These are phyloP conservation scores for Dimocarpus longan DNA, from an alignment of 345 rosid genomes.

Conservation along the genomic window DNA sequence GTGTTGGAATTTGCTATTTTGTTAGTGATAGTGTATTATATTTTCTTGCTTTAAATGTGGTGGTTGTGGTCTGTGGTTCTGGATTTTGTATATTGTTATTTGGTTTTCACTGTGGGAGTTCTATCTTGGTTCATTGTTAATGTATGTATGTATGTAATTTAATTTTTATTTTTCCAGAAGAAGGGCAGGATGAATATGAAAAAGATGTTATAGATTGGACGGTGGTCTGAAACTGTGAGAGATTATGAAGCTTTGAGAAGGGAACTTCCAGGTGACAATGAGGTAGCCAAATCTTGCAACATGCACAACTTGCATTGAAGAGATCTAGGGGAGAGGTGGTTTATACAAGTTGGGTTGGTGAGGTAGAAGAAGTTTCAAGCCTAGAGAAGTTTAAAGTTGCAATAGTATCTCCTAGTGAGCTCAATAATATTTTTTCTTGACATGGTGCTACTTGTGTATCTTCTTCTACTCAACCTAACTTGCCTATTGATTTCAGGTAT, in stretches of 20 bases:
- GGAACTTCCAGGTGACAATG: slow-evolving; percentile 81
- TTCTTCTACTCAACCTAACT: neutral
- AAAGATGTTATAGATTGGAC: slow-evolving; percentile 51
- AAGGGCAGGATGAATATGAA: too few species aligned
- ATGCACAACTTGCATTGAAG: slow-evolving; percentile 66
- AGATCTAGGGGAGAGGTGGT: slow-evolving; percentile 48
- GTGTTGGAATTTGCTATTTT: too few species aligned
- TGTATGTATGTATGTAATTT: too few species aligned
- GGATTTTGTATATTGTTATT: neutral
- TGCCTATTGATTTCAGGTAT: slow-evolving; percentile 35
- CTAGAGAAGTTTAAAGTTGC: slow-evolving; percentile 63
- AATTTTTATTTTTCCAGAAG: too few species aligned
- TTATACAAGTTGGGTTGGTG: slow-evolving; percentile 45
- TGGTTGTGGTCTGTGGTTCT: too few species aligned
- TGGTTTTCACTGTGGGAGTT: neutral
- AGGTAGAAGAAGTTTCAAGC: slow-evolving; percentile 65
- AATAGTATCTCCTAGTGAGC: slow-evolving; percentile 56
- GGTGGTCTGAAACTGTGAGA: slow-evolving; percentile 83
- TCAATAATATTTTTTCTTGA: neutral
- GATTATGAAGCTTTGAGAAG: slow-evolving; percentile 79
- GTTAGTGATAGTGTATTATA: neutral
- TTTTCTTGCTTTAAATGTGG: slow-evolving; percentile 5
- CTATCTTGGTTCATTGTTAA: neutral
- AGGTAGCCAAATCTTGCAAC: slow-evolving; percentile 69
- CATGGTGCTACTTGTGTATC: neutral